Evolutionary conservation across 2,329 filamentous ascomycete genomes (phyloP).

Genomic region (Hymenoscyphus linearis): DNA sequence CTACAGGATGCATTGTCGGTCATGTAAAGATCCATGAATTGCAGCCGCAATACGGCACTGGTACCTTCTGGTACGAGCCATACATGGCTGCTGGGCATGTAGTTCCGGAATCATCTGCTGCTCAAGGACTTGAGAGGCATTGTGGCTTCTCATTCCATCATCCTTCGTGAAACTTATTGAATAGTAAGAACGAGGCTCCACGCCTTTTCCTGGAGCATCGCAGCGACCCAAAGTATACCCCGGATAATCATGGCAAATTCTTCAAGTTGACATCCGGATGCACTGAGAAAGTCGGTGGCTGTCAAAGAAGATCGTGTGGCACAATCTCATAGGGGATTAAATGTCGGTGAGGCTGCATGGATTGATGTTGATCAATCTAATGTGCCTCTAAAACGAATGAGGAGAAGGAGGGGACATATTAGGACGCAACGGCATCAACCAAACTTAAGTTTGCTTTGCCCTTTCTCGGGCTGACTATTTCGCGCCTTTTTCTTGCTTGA

Average conservation of each 20-base stretch:
- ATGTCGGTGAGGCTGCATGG: slow-evolving; percentile 9
- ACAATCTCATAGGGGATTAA: slow-evolving; percentile 21
- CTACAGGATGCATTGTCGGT: slow-evolving; percentile 12
- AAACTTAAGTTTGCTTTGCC: slow-evolving; percentile 57
- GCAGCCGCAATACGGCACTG: slow-evolving; percentile 9
- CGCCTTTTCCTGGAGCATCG: slow-evolving; percentile 6
- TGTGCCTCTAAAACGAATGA: neutral
- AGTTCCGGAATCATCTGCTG: neutral
- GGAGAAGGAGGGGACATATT: neutral
- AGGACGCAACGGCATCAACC: slow-evolving; percentile 21
- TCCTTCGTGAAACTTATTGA: slow-evolving; percentile 4
- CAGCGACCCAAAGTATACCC: slow-evolving; percentile 10
- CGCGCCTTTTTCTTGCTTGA: slow-evolving; percentile 26
- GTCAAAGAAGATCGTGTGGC: slow-evolving; percentile 23
- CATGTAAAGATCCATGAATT: slow-evolving; percentile 16
- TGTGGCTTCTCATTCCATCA: neutral
- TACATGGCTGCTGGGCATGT: neutral
- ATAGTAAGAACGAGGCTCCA: slow-evolving; percentile 12
- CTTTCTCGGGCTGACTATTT: slow-evolving; percentile 41
- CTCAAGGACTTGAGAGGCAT: slow-evolving; percentile 1
- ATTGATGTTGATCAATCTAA: slow-evolving; percentile 1
- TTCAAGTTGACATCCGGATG: slow-evolving; percentile 18
- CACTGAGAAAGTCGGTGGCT: slow-evolving; percentile 8
- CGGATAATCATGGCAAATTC: slow-evolving; percentile 9
- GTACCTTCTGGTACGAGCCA: neutral